Conservation (phyloP, 257 asterid genomes). For the Orobanche coerulescens region DNA sequence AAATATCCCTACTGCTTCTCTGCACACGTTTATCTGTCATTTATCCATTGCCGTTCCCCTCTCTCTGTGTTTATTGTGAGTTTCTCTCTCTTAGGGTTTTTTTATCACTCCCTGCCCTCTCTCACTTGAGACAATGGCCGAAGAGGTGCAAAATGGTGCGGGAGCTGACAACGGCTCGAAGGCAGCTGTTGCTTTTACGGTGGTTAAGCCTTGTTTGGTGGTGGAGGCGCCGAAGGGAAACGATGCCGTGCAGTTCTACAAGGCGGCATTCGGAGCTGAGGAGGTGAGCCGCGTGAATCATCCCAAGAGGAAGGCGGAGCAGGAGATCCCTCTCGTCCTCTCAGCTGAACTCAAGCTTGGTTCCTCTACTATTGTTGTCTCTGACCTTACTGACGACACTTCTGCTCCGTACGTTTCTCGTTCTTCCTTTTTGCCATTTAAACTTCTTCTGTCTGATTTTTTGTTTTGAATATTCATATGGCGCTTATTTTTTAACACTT, state of each 20-base stretch:
- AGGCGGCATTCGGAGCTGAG: conserved; percentile 84
- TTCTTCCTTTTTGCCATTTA: background rate
- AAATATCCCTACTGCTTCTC: conserved; percentile 27
- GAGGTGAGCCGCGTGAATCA: conserved; percentile 59
- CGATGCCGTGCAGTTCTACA: conserved; percentile 77
- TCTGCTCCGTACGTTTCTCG: conserved; percentile 35
- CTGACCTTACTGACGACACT: conserved; percentile 56
- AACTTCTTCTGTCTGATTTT: background rate
- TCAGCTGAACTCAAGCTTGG: conserved; percentile 73
- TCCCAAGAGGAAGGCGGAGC: conserved; percentile 84
- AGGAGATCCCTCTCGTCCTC: conserved; percentile 58
- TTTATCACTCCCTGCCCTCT: background rate
- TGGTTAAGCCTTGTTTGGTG: conserved; percentile 58
- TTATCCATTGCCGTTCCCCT: conserved; percentile 5
- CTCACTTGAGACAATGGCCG: conserved; percentile 31
- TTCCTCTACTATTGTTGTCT: conserved; percentile 39
- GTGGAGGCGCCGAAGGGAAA: conserved; percentile 58
- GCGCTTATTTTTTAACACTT: too few species aligned
- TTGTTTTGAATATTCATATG: background rate
- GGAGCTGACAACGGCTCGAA: conserved; percentile 30
- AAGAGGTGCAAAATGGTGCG: conserved; percentile 33
- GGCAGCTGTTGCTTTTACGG: conserved; percentile 34
- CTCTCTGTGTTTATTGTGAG: background rate
- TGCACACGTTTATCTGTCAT: background rate
- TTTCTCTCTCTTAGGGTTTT: conserved; percentile 27